Evolutionary conservation across 73 alveolate species (phyloP).

Genomic region (Loxodes magnus): DNA sequence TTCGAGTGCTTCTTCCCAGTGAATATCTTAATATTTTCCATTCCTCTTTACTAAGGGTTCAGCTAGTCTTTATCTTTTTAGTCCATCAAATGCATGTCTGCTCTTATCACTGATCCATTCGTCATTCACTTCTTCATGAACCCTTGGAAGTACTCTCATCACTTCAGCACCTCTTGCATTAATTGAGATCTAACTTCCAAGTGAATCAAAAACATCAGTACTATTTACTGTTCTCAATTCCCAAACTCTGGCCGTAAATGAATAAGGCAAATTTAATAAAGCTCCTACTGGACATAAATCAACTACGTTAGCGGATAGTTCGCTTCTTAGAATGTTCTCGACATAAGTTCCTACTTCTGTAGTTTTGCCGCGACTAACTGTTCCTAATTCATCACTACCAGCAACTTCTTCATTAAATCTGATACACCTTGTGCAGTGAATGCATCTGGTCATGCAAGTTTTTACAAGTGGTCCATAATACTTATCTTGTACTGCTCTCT

Average conservation of each 20-base stretch:
- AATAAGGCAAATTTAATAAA: conserved; percentile 66
- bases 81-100: conserved; percentile 83
- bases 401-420: conserved; percentile 72
- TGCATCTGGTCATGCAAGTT: conserved; percentile 82
- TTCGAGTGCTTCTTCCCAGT: conserved; percentile 71
- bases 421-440: conserved; percentile 82
- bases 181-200: conserved; percentile 56
- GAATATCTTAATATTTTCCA: conserved; percentile 50
- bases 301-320: conserved; percentile 70
- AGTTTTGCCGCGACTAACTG: conserved; percentile 70
- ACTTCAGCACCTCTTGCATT: conserved; percentile 79
- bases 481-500: conserved; percentile 86
- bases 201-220: conserved; percentile 69
- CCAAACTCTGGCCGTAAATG: conserved; percentile 83
- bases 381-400: conserved; percentile 68
- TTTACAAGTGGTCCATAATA: conserved; percentile 73
- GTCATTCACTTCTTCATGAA: conserved; percentile 79
- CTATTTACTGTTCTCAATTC: conserved; percentile 66
- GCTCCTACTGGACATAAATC: conserved; percentile 94
- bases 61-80: conserved; percentile 64
- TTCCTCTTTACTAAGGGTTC: conserved; percentile 46
- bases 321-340: conserved; percentile 69
- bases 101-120: conserved; percentile 82
- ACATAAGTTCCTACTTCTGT: conserved; percentile 80
- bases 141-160: conserved; percentile 77